Evolutionary conservation across 139 green algal genomes (phyloP).

Genomic region (Edaphochlamys debaryana): DNA sequence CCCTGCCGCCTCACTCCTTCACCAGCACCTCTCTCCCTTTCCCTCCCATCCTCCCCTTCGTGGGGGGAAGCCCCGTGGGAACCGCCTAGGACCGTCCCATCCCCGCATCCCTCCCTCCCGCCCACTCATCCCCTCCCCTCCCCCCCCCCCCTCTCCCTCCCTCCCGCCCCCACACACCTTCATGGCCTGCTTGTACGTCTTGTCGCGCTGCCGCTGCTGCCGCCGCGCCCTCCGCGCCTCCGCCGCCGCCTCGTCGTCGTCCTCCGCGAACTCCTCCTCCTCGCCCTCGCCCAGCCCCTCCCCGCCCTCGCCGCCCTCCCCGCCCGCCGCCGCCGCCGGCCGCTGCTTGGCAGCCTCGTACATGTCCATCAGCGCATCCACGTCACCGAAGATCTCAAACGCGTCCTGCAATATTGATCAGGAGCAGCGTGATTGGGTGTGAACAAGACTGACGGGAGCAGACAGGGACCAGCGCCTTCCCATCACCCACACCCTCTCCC

Average conservation of each 20-base stretch:
- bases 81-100: too few species aligned
- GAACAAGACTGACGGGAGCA: too few species aligned
- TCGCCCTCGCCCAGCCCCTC: conserved; percentile 41
- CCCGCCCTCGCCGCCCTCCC: conserved; percentile 46
- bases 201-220: conserved; percentile 34
- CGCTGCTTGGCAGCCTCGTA: conserved; percentile 51
- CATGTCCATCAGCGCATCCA: conserved; percentile 69
- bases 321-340: conserved; percentile 21
- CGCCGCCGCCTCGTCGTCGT: conserved; percentile 61
- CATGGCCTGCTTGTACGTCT: conserved; percentile 37
- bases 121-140: background rate
- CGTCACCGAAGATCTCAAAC: conserved; percentile 89
- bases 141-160: background rate
- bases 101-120: too few species aligned
- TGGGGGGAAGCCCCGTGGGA: too few species aligned
- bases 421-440: too few species aligned
- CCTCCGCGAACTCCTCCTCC: conserved; percentile 44
- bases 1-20: too few species aligned
- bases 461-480: too few species aligned
- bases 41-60: too few species aligned
- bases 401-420: conserved; percentile 84
- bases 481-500: too few species aligned
- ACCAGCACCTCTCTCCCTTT: too few species aligned
- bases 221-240: conserved; percentile 46
- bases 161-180: conserved; percentile 1